Percentiles rank a stretch among this genome's conserved stretches.
phyloP scores from a whole-genome alignment of 208 protist genomes.

The Crithidia thermophila region DNA sequence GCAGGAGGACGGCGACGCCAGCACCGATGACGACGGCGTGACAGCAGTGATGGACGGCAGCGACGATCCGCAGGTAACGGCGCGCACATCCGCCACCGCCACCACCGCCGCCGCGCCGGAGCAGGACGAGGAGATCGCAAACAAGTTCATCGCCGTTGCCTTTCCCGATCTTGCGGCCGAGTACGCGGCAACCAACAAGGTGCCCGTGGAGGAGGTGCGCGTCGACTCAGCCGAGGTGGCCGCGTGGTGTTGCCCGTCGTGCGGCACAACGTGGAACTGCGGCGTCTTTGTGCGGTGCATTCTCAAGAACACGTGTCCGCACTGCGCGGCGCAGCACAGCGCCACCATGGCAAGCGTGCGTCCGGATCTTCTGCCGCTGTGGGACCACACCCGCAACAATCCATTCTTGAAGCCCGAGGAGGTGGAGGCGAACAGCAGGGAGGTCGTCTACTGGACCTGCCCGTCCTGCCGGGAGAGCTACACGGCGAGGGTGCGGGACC shows the following conservation, averaged over 20 bases:
- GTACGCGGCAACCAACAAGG: constrained; percentile 57
- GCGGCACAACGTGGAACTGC: constrained; percentile 58
- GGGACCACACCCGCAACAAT: constrained; percentile 66
- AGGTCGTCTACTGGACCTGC: constrained; percentile 62
- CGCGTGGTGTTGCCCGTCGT: constrained; percentile 62
- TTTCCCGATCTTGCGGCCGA: constrained; percentile 70
- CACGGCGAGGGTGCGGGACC: constrained; percentile 70
- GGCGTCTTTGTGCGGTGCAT: constrained; percentile 75
- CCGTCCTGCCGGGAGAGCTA: constrained; percentile 51
- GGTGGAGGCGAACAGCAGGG: constrained; percentile 44
- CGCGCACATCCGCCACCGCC: background rate
- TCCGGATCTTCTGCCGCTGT: constrained; percentile 60
- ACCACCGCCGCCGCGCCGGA: background rate
- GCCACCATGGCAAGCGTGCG: constrained; percentile 34
- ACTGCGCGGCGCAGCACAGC: constrained; percentile 39
- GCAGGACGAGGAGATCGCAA: constrained; percentile 30
- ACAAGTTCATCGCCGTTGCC: constrained; percentile 42
- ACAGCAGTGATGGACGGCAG: background rate
- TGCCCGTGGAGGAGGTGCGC: constrained; percentile 40
- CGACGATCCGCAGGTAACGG: constrained; percentile 5
- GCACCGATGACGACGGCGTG: background rate
- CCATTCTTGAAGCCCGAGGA: constrained; percentile 58
- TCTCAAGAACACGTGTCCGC: constrained; percentile 67
- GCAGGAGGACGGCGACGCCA: background rate
- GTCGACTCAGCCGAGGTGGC: constrained; percentile 52